Conservation (phyloP, 2,329 filamentous ascomycete genomes). For the Diaporthe amygdali region DNA sequence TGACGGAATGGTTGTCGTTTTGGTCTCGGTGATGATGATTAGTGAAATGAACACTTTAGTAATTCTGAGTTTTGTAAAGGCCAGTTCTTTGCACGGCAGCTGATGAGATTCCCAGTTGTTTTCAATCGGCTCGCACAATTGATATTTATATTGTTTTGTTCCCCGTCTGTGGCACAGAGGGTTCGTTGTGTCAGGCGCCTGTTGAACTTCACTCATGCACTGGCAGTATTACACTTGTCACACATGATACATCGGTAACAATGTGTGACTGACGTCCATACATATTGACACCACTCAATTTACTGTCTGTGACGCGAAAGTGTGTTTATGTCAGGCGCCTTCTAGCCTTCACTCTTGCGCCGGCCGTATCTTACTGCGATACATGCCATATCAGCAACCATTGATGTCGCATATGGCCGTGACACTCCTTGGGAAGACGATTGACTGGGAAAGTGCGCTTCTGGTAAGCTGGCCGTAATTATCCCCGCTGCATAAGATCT, state of each 20-base stretch:
- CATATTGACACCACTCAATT: fast-evolving
- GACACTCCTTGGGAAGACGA: too few species aligned
- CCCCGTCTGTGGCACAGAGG: neutral
- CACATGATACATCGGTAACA: neutral
- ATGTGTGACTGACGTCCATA: neutral
- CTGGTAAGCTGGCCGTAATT: too few species aligned
- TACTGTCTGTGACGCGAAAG: neutral
- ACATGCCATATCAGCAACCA: too few species aligned
- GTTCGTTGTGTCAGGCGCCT: neutral
- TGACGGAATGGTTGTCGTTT: neutral
- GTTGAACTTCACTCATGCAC: neutral
- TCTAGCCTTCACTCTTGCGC: neutral
- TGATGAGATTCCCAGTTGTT: too few species aligned
- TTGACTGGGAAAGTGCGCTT: too few species aligned
- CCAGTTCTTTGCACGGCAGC: neutral
- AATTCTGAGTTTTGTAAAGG: neutral
- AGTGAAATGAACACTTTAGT: neutral
- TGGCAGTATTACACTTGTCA: neutral
- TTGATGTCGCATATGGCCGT: too few species aligned
- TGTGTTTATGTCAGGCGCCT: neutral
- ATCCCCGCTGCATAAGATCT: too few species aligned
- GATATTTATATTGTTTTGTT: neutral
- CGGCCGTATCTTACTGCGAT: too few species aligned
- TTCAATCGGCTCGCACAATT: neutral
- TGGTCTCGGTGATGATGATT: too few species aligned